Base-by-base conservation (phyloP, 768 basidiomycete species). In the Hygrophoropsis aurantiaca region DNA sequence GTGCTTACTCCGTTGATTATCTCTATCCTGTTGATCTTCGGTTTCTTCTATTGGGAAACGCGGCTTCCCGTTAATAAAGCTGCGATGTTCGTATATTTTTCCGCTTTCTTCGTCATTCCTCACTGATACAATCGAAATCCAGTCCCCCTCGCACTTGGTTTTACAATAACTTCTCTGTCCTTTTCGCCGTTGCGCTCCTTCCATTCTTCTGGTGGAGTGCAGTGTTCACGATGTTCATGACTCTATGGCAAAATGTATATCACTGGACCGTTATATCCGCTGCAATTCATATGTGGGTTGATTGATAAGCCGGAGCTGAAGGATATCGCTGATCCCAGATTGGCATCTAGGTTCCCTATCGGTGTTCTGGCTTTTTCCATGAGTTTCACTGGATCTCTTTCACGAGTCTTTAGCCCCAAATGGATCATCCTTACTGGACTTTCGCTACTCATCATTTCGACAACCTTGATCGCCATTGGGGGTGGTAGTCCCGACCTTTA, bases 1-100 rank as follows among this genome's bases (percentile, higher is more conserved):
- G 73, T 77, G 51, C 60, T 79, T 40, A 72, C 68, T 2, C 72
- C 77, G 2, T 62, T 80, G 40, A 54, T 77, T 30, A 55, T 79
- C 35, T 68, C 75, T 15, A 55, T 74, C 52, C 25, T 69, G 11
- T 45, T 70, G 19, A 55, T 67, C 37, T 54, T 59, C 18, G 56
- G 24, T 2, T 80, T 80, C 64, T 72, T 78, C 60, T 53, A 64
- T 33, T 77, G 68, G 65, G 74, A 78, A 49, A 54, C 65, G 4
- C 47, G 48, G 2, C 57, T 75, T 13, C 69, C 68, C 5, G 58
- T 59, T 23, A 57, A 67, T 13, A 52, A 56, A 3, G 75, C 77
- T 7, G 64, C 71, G 9, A 42, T 71, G 64, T 66, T 47, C 43
- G 63, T 56, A 20, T 42, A 40, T 42, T 52, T 30, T 43, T 50